A percentile compares a stretch with the other conserved stretches of the same genome.
phyloP scores from a whole-genome alignment of 805 yeast genomes.

The Starmerella floricola region DNA sequence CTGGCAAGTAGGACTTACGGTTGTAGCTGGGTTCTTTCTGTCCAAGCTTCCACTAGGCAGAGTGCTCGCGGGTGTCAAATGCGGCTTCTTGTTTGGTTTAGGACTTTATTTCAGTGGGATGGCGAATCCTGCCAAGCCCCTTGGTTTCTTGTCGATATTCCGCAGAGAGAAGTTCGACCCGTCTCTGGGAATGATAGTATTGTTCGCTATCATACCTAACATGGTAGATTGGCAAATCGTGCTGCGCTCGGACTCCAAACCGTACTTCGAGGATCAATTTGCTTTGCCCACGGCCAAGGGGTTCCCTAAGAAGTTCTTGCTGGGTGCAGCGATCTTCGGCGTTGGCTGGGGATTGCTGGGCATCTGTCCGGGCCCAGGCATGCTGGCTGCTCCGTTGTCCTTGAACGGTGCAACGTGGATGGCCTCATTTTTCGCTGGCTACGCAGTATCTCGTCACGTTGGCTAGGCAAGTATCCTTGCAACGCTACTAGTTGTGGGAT shows the following conservation, averaged over 20 bases:
- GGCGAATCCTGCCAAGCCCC: conserved; percentile 35
- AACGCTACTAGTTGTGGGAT: too few species aligned
- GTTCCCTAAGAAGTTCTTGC: conserved; percentile 27
- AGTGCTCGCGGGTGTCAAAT: conserved; percentile 6
- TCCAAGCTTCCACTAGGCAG: background rate
- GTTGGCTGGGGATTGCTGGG: conserved; percentile 44
- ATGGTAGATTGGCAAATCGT: conserved; percentile 17
- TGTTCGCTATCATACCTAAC: conserved; percentile 38
- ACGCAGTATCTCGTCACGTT: background rate
- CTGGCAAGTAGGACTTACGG: background rate
- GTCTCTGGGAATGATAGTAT: conserved; percentile 34
- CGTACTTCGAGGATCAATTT: conserved; percentile 11
- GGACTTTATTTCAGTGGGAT: conserved; percentile 40
- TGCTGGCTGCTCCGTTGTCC: conserved; percentile 23
- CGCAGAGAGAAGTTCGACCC: conserved; percentile 36
- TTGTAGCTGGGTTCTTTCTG: conserved; percentile 1
- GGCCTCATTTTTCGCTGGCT: conserved; percentile 2
- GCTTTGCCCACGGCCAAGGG: conserved; percentile 23
- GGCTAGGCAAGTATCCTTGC: too few species aligned
- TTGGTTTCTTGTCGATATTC: conserved; percentile 36
- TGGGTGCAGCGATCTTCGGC: conserved; percentile 39
- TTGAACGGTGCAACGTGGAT: conserved; percentile 9
- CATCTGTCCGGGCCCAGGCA: conserved; percentile 44
- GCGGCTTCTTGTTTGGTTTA: conserved; percentile 34
- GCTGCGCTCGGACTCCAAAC: conserved; percentile 1